Percentiles rank a stretch among this genome's conserved stretches.
These are phyloP conservation scores for Colletotrichum tamarilloi DNA, from an alignment of 2,329 filamentous ascomycete species.

Conservation along the genomic window DNA sequence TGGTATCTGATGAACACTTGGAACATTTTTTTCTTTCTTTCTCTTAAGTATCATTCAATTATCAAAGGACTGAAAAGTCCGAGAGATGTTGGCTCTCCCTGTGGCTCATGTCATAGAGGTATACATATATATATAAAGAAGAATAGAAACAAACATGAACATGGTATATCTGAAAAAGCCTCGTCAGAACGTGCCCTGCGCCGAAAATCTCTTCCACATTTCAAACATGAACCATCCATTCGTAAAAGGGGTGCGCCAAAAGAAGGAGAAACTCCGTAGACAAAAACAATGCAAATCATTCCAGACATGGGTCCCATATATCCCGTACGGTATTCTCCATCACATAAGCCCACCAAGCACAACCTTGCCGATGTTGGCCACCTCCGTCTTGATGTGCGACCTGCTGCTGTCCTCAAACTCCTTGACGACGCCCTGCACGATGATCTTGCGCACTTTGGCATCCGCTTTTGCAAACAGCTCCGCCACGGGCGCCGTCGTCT, in stretches of 20 bases:
- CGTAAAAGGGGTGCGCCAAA: neutral
- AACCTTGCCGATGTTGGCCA: conserved; percentile 87
- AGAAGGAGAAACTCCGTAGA: conserved; percentile 18
- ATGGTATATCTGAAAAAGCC: conserved; percentile 29
- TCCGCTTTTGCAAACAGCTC: conserved; percentile 94
- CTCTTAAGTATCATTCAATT: neutral
- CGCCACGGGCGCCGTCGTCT: conserved; percentile 76
- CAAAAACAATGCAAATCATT: conserved; percentile 33
- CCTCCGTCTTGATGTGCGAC: conserved; percentile 79
- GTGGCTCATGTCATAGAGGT: neutral
- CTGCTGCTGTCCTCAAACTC: conserved; percentile 94
- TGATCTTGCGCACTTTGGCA: conserved; percentile 84
- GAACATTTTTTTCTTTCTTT: conserved; percentile 17
- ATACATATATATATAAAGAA: neutral
- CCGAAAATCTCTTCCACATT: conserved; percentile 2
- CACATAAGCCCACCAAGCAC: conserved; percentile 88
- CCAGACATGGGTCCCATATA: conserved; percentile 13
- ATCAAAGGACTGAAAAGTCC: neutral
- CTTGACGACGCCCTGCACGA: conserved; percentile 86
- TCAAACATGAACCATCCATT: neutral
- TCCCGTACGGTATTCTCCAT: conserved; percentile 27
- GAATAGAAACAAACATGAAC: conserved; percentile 8
- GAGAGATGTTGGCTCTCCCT: neutral
- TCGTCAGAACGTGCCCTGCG: neutral
- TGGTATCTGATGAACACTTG: conserved; percentile 58